Base-by-base conservation (phyloP, 225 moss, liverwort and hornwort species). In the Pleurozium schreberi region DNA sequence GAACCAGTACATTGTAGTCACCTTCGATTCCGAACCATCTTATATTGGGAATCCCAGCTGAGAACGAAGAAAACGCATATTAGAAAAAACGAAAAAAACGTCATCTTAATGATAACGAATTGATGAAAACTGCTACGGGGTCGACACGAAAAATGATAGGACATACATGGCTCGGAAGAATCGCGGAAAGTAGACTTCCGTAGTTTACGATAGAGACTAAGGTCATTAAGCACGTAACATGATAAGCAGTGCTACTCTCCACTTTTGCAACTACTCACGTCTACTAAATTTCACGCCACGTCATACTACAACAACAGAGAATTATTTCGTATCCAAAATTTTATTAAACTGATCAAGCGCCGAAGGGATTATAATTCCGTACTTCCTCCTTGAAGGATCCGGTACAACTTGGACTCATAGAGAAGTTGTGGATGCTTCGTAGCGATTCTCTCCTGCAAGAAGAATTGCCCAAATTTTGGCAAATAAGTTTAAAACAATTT, bases 361-460 rank as follows among this genome's bases (percentile, higher is more conserved):
- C 68, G 27, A 59, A 71, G 33, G 23, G 11, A 82, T 70, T 21
- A 40, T 42, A 75, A 52, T 43, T n/a, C 27, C 96, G 93, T 97
- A 98, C 98, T 98, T 93, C 98, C 98, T 91, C 98, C 98, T 94
- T 98, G 98, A 87, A 98, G 94, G 36, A 98, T 98, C 92, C 95
- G 91, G 91, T 98, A 98, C 70, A 98, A 90, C 94, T 97, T 98
- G 63, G 98, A 97, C 92, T 98, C 98, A 73, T 97, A 98, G 57
- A 97, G 91, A 88, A 98, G 94, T 92, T 98, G 98, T 31, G 98
- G 98, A 89, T 98, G 98, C 94, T 95, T 97, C 26, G 96, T 91
- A 87, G 93, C 93, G 81, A 96, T 88, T 92, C 92, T 93, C 92
- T 98, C 98, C 97, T 98, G 96, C 73, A 89, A 80, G 59, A 78